Evolutionary conservation across 805 yeast genomes (phyloP).

Genomic region (Lipomyces mesembrius): DNA sequence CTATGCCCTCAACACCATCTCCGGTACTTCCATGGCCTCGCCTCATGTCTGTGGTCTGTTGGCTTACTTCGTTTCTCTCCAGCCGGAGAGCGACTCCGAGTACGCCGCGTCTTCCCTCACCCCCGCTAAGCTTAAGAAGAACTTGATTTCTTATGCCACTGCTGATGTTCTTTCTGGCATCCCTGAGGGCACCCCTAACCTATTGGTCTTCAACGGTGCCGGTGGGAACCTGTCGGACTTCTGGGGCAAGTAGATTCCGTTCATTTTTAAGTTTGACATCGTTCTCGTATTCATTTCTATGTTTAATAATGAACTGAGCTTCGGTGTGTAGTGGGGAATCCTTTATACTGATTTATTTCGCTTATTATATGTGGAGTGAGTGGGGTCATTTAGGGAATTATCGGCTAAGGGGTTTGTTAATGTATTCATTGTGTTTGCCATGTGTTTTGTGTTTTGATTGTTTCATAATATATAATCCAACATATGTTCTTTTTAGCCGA

Average conservation of each 20-base stretch:
- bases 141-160: slow-evolving; percentile 58
- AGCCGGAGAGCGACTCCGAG: slow-evolving; percentile 57
- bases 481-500: not conserved
- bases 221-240: slow-evolving; percentile 58
- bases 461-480: not conserved
- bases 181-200: slow-evolving; percentile 58
- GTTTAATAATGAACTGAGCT: not conserved
- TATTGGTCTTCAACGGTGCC: slow-evolving; percentile 63
- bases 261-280: not conserved
- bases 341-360: not conserved
- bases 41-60: slow-evolving; percentile 63
- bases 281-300: not conserved
- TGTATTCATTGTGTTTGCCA: slow-evolving; percentile 2
- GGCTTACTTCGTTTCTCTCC: slow-evolving; percentile 60
- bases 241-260: slow-evolving; percentile 46
- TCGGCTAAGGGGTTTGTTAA: slow-evolving; percentile 2
- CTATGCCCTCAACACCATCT: slow-evolving; percentile 56
- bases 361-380: not conserved
- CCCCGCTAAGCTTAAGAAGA: slow-evolving; percentile 52
- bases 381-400: not conserved
- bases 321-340: not conserved
- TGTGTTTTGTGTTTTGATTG: not conserved
- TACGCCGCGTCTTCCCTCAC: slow-evolving; percentile 48
- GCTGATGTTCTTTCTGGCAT: slow-evolving; percentile 53
- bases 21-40: slow-evolving; percentile 69